Percentiles rank a stretch among this genome's conserved stretches.
Conservation (phyloP, 345 rosid species). For the Eucalyptus caleyi region DNA sequence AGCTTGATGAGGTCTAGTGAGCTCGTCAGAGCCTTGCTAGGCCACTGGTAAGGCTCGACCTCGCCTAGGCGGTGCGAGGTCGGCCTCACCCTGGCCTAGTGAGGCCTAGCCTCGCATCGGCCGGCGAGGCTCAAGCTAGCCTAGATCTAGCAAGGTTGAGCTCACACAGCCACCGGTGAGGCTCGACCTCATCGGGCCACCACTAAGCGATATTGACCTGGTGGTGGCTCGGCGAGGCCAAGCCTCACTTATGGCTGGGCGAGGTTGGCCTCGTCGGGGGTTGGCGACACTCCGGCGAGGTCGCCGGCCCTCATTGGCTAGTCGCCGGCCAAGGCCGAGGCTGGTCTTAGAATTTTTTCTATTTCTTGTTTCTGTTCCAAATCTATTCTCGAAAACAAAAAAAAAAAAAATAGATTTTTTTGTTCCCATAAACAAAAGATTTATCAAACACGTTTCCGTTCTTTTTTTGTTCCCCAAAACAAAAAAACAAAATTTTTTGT, state of each 20-base stretch:
- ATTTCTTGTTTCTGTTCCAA: too few relatives aligned
- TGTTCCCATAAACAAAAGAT: accelerated
- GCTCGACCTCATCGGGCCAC: accelerated
- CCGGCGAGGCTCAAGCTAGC: accelerated
- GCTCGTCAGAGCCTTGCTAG: accelerated
- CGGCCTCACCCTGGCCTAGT: accelerated
- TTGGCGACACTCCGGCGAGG: accelerated
- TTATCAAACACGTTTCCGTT: too few relatives aligned
- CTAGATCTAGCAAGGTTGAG: too few relatives aligned
- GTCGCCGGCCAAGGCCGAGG: too few relatives aligned
- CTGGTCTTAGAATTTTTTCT: too few relatives aligned
- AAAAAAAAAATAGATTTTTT: too few relatives aligned
- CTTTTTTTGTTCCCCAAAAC: too few relatives aligned
- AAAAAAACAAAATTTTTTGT: too few relatives aligned
- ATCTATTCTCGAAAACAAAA: too few relatives aligned
- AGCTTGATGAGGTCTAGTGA: accelerated
- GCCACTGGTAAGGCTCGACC: too few relatives aligned
- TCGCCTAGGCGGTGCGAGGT: accelerated
- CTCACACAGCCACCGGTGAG: accelerated
- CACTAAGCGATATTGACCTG: accelerated
- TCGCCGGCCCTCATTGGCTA: accelerated
- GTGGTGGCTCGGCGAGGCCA: accelerated
- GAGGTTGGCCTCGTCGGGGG: accelerated
- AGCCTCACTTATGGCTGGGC: too few relatives aligned
- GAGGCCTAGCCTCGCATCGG: accelerated